A percentile compares a stretch with the other conserved stretches of the same genome.
Evolutionary conservation across 208 protist genomes (phyloP).

Genomic region (Wallacemonas collosoma): DNA sequence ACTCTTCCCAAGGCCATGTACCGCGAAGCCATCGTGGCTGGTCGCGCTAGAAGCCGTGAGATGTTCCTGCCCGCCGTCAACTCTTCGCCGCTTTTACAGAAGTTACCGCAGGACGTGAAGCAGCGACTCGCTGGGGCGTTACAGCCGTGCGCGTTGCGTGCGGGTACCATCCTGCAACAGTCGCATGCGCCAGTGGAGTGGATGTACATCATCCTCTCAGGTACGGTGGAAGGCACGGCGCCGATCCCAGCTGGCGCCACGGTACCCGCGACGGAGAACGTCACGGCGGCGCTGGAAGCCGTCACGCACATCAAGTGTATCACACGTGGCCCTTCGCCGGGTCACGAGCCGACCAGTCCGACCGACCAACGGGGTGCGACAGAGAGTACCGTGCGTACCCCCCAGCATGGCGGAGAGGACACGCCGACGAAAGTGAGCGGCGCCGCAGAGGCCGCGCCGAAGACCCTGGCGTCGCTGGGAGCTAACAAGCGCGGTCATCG

Average conservation of each 20-base stretch:
- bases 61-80: conserved; percentile 70
- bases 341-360: neutral
- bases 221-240: conserved; percentile 45
- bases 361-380: too few species aligned
- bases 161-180: conserved; percentile 41
- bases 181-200: conserved; percentile 62
- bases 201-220: conserved; percentile 81
- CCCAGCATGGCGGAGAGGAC: neutral
- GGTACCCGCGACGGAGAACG: neutral
- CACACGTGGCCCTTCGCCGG: neutral
- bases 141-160: conserved; percentile 48
- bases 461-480: neutral
- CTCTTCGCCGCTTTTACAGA: conserved; percentile 41
- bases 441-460: neutral
- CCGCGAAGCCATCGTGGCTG: conserved; percentile 50
- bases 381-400: too few species aligned
- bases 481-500: neutral
- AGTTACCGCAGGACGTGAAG: conserved; percentile 40
- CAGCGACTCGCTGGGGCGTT: conserved; percentile 60
- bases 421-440: neutral
- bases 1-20: conserved; percentile 51
- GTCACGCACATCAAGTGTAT: neutral
- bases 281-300: neutral
- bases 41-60: conserved; percentile 40
- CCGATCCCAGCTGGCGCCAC: neutral